Percentiles rank a stretch among this genome's conserved stretches.
Conservation (phyloP, 495 filamentous ascomycete genomes). For the Thozetella sp. region DNA sequence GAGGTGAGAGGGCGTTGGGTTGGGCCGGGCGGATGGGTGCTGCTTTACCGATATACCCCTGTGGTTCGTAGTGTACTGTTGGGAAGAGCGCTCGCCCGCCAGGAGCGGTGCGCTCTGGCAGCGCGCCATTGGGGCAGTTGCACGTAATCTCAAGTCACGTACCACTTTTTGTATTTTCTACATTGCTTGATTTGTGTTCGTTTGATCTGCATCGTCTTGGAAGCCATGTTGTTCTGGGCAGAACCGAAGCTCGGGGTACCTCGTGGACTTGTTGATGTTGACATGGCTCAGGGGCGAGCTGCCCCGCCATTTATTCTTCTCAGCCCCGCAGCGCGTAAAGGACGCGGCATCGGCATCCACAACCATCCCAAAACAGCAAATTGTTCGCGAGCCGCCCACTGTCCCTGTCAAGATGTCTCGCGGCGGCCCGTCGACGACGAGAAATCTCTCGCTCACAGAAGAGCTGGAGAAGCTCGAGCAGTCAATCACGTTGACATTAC, state of each 20-base stretch:
- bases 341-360: background rate
- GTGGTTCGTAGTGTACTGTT: too few relatives aligned
- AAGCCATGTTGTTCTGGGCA: too few relatives aligned
- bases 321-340: background rate
- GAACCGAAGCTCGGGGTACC: background rate
- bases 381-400: constrained; percentile 9
- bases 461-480: constrained; percentile 97
- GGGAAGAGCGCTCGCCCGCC: too few relatives aligned
- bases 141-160: too few relatives aligned
- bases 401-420: constrained; percentile 37
- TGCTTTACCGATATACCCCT: background rate
- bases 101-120: too few relatives aligned
- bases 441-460: constrained; percentile 82
- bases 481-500: constrained; percentile 92
- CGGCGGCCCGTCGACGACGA: constrained; percentile 48
- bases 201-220: too few relatives aligned
- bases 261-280: background rate
- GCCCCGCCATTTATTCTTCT: background rate
- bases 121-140: too few relatives aligned
- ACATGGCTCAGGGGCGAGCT: background rate
- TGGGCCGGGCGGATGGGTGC: background rate
- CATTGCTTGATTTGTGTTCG: too few relatives aligned
- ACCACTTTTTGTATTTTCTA: too few relatives aligned
- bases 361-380: background rate
- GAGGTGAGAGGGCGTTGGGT: too few relatives aligned